Base-by-base conservation (phyloP, 257 asterid species). In the Solanum stenotomum region DNA sequence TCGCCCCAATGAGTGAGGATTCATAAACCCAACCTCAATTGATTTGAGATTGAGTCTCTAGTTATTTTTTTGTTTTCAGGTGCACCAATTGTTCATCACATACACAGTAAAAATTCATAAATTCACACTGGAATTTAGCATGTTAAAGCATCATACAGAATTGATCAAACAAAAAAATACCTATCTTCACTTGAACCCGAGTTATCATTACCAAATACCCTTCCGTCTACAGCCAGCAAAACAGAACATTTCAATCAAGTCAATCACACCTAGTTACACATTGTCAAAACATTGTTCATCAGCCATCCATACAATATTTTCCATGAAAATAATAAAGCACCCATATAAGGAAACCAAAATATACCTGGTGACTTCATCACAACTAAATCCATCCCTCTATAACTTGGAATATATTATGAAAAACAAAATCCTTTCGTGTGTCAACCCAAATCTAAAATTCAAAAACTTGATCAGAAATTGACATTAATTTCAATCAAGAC, bases 151-250 rank as follows among this genome's bases (percentile, higher is more conserved):
- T 33, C 46, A 18, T 72, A 31, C 5, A 2, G 67, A 72, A 44
- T 46, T 46, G 67, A 40, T 86, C n/a, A 49, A 88, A 40, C 10
- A 37, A 85, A 13, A 5, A 61, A 5, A 87, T 90, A 52, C 98
- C 99, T 95, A 90, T 97, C 99, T 75, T 96, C 96, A 88, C 67
- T 94, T 11, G 98, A 91, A 87, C 91, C 92, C 8, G 95, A 94
- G 87, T 92, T 91, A 22, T 96, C 99, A 72, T 93, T 94, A 71
- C 98, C 92, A 87, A 96, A 95, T 20, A 97, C 98, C 68, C 98
- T 95, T 37, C 96, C 98, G 65, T 96, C 96, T 52, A 94, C 98
- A 29, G 95, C 99, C 99, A 94, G 98, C 92, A 91, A 86, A 79
- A 89, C 5, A 61, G 40, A 67, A 67, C 44, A 65, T 23, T 56